Evolutionary conservation across 225 moss, liverwort and hornwort species (phyloP).

Genomic region (Bryoerythrophyllum caledonicum): DNA sequence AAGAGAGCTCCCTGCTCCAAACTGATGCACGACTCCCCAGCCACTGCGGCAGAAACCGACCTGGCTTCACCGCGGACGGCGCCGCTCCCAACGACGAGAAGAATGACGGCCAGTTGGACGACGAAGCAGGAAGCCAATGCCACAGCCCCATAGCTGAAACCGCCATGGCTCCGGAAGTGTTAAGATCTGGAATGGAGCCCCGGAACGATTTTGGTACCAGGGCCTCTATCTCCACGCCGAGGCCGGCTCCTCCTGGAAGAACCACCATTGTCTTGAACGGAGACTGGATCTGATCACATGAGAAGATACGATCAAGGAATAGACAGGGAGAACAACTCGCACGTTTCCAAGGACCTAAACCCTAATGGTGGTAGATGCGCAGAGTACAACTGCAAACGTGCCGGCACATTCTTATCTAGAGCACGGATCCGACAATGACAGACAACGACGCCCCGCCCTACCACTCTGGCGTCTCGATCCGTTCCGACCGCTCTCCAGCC

Average conservation of each 20-base stretch:
- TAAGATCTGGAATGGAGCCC: conserved; percentile 28
- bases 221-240: conserved; percentile 38
- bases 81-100: conserved; percentile 34
- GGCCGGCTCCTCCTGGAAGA: conserved; percentile 28
- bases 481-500: conserved; percentile 39
- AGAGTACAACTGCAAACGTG: neutral
- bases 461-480: conserved; percentile 42
- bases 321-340: too few species aligned
- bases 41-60: conserved; percentile 44
- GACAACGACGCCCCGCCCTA: conserved; percentile 15
- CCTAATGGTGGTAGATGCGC: neutral
- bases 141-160: conserved; percentile 43
- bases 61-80: conserved; percentile 18
- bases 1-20: conserved; percentile 46
- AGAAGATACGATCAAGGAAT: conserved; percentile 11
- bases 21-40: conserved; percentile 41
- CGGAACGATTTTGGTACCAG: conserved; percentile 34
- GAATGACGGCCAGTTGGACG: conserved; percentile 48
- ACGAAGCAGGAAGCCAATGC: conserved; percentile 52
- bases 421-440: neutral
- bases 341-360: neutral
- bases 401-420: neutral
- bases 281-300: conserved; percentile 43
- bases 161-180: conserved; percentile 5
- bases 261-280: conserved; percentile 59